phyloP scores from a whole-genome alignment of 495 filamentous ascomycete genomes.

The Corynascus novoguineensis region DNA sequence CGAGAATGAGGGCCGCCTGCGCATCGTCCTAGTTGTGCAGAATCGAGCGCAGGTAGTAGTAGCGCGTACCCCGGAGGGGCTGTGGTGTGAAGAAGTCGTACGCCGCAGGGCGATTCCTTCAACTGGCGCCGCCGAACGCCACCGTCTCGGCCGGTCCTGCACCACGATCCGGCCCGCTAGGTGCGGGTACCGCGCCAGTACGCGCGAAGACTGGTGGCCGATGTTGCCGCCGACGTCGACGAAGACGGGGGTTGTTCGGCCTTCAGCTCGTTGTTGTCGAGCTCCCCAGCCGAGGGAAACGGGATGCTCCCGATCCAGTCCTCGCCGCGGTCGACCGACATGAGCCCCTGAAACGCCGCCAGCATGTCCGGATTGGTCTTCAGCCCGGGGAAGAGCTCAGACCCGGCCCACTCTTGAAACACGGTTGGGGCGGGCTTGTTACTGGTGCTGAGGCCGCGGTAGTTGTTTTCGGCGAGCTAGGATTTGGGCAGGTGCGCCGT shows the following conservation, averaged over 20 bases:
- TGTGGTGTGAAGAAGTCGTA: constrained; percentile 1
- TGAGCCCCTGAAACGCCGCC: not conserved
- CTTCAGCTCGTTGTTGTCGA: not conserved
- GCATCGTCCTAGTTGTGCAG: not conserved
- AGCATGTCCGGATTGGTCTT: not conserved
- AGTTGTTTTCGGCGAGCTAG: not conserved
- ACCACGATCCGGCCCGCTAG: not conserved
- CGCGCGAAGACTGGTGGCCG: not conserved
- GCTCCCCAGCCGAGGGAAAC: not conserved
- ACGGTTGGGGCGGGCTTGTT: not conserved
- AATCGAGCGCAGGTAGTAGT: not conserved
- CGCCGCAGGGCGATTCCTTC: not conserved
- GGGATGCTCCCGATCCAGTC: not conserved
- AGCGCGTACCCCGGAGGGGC: not conserved
- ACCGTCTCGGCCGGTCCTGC: not conserved
- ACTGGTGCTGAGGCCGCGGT: too few relatives aligned
- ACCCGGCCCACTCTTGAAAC: not conserved
- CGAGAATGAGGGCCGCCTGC: constrained; percentile 11
- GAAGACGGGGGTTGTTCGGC: not conserved
- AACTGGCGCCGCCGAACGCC: not conserved
- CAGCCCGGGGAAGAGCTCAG: not conserved
- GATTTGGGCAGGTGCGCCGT: not conserved
- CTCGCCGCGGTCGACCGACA: not conserved
- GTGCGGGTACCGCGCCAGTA: not conserved
- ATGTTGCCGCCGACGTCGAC: not conserved